phyloP scores from a whole-genome alignment of 2,329 filamentous ascomycete genomes.

The Talaromyces sp. region DNA sequence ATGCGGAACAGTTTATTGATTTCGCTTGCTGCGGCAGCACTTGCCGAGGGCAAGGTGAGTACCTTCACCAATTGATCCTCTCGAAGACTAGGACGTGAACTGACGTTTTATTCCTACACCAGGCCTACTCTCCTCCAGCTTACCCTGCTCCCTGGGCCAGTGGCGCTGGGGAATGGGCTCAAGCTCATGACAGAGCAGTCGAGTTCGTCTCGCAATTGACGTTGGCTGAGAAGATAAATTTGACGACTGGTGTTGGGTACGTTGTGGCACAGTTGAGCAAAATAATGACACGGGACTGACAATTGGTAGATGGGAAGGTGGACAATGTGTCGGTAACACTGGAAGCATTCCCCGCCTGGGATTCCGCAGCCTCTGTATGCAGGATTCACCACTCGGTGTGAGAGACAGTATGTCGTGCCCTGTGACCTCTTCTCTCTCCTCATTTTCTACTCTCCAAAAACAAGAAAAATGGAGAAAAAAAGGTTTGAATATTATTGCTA shows the following conservation, averaged over 20 bases:
- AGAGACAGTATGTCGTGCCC: slow-evolving; percentile 53
- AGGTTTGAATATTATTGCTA: neutral
- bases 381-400: slow-evolving; percentile 79
- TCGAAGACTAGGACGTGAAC: neutral
- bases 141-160: slow-evolving; percentile 89
- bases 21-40: slow-evolving; percentile 30
- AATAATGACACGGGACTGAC: neutral
- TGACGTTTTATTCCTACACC: slow-evolving; percentile 11
- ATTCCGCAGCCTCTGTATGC: slow-evolving; percentile 71
- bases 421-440: neutral
- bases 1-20: slow-evolving; percentile 39
- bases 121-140: slow-evolving; percentile 57
- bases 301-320: slow-evolving; percentile 58
- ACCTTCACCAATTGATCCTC: neutral
- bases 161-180: slow-evolving; percentile 68
- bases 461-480: too few species aligned
- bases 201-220: slow-evolving; percentile 81
- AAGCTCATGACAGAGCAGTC: slow-evolving; percentile 71
- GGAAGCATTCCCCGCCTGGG: slow-evolving; percentile 53
- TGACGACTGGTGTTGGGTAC: slow-evolving; percentile 86
- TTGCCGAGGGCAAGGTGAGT: slow-evolving; percentile 33
- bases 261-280: slow-evolving; percentile 28
- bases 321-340: slow-evolving; percentile 73
- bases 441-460: too few species aligned
- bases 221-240: slow-evolving; percentile 84